These are phyloP conservation scores for Thozetella sp. DNA, from an alignment of 495 filamentous ascomycete species.

Conservation along the genomic window DNA sequence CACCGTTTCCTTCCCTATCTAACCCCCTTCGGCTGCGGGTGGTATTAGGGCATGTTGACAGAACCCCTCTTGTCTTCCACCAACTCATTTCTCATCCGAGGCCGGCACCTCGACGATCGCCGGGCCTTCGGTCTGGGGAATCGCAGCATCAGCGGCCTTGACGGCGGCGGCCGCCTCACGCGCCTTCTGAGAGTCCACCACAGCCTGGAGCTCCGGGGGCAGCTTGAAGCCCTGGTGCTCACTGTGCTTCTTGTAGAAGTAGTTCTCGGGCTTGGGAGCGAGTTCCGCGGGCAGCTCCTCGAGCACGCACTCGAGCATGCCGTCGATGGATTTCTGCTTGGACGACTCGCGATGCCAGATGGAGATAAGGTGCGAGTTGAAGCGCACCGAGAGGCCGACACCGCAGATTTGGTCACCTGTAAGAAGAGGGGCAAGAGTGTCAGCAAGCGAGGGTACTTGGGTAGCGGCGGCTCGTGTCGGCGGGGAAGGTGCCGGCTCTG, in stretches of 20 bases:
- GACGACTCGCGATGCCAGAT: slow-evolving; percentile 86
- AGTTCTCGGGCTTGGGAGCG: slow-evolving; percentile 66
- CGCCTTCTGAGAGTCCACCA: slow-evolving; percentile 47
- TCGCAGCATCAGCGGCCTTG: slow-evolving; percentile 15
- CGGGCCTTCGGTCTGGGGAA: slow-evolving; percentile 8
- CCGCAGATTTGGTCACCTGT: slow-evolving; percentile 81
- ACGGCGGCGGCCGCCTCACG: slow-evolving; percentile 33
- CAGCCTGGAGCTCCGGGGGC: slow-evolving; percentile 49
- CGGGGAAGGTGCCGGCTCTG: too few species aligned
- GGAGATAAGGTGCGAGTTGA: slow-evolving; percentile 76
- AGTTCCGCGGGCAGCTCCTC: slow-evolving; percentile 68
- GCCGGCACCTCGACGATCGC: slow-evolving; percentile 14
- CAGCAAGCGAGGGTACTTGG: background rate
- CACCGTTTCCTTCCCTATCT: too few species aligned
- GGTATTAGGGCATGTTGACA: too few species aligned
- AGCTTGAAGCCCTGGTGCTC: slow-evolving; percentile 60
- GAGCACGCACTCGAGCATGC: slow-evolving; percentile 67
- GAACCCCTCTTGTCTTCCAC: too few species aligned
- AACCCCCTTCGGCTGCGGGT: too few species aligned
- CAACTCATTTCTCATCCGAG: slow-evolving; percentile 10
- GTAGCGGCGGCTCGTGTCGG: too few species aligned
- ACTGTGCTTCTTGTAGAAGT: slow-evolving; percentile 66
- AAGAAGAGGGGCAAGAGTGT: background rate
- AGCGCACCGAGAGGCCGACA: slow-evolving; percentile 70
- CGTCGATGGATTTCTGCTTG: slow-evolving; percentile 72